phyloP scores from a whole-genome alignment of 2,329 filamentous ascomycete species.

The Clarireedia monteithiana region DNA sequence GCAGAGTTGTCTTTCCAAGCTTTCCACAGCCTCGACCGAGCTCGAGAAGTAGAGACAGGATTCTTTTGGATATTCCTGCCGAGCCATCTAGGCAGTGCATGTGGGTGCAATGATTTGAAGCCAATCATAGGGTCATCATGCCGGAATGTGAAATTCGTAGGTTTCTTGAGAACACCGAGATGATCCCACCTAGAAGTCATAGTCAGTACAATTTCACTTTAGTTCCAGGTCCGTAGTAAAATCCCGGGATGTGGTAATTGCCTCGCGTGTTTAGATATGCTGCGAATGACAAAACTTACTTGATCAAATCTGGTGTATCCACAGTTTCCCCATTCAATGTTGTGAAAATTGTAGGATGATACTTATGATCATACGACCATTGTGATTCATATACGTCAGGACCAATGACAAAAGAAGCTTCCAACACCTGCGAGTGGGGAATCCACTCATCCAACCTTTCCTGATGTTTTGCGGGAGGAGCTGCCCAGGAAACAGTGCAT shows the following conservation, averaged over 20 bases:
- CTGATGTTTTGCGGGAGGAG: slow-evolving; percentile 39
- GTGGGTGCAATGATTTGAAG: slow-evolving; percentile 31
- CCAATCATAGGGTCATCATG: slow-evolving; percentile 44
- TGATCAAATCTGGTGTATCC: slow-evolving; percentile 45
- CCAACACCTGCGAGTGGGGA: slow-evolving; percentile 44
- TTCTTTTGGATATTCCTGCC: slow-evolving; percentile 30
- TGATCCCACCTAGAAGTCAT: slow-evolving; percentile 21
- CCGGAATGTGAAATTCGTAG: slow-evolving; percentile 35
- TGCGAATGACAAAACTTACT: slow-evolving; percentile 26
- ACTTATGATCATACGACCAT: slow-evolving; percentile 39
- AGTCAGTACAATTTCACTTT: no score
- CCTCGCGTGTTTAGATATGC: background rate
- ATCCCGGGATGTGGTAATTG: no score
- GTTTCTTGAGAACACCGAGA: slow-evolving; percentile 35
- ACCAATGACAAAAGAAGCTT: slow-evolving; percentile 45
- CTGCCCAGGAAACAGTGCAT: slow-evolving; percentile 44
- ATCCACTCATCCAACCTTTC: slow-evolving; percentile 46
- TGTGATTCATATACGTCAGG: slow-evolving; percentile 43
- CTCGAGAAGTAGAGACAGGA: slow-evolving; percentile 34
- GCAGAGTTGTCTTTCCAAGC: slow-evolving; percentile 37
- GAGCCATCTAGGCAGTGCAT: slow-evolving; percentile 27
- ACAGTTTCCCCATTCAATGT: slow-evolving; percentile 41
- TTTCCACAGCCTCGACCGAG: slow-evolving; percentile 38
- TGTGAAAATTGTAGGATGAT: slow-evolving; percentile 37
- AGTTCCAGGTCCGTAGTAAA: no score